Percentiles rank a stretch among this genome's conserved stretches.
Conservation (phyloP, 179 eudicot species). For the Beta lomatogona region DNA sequence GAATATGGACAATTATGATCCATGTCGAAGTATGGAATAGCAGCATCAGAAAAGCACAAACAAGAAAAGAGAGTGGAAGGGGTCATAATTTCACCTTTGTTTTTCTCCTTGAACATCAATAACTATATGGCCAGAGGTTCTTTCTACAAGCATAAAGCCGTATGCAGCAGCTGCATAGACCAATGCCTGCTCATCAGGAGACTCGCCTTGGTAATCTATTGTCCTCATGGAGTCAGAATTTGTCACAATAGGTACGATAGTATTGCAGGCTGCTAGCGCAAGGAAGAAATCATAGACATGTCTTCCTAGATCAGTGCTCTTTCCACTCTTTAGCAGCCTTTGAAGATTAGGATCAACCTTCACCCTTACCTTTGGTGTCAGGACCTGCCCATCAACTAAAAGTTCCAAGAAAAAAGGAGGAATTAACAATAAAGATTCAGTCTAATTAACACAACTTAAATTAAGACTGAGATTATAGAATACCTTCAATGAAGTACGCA, state of each 20-base stretch:
- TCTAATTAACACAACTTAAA: background rate
- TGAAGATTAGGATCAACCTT: conserved; percentile 75
- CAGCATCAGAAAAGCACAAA: conserved; percentile 19
- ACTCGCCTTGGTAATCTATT: conserved; percentile 98
- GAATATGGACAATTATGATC: background rate
- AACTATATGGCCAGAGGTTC: conserved; percentile 94
- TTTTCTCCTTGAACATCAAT: conserved; percentile 87
- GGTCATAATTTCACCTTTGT: conserved; percentile 57
- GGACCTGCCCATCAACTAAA: conserved; percentile 65
- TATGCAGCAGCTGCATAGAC: conserved; percentile 98
- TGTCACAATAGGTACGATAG: conserved; percentile 83
- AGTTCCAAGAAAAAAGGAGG: conserved; percentile 27
- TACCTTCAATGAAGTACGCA: conserved; percentile 63
- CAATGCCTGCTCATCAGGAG: conserved; percentile 99
- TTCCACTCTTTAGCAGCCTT: conserved; percentile 43
- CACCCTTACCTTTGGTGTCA: conserved; percentile 89
- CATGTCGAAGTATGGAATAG: background rate
- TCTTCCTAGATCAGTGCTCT: conserved; percentile 50
- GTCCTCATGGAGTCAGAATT: conserved; percentile 61
- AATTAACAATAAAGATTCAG: background rate
- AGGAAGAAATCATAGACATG: conserved; percentile 71
- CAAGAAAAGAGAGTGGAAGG: background rate
- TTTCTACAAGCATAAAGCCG: conserved; percentile 86
- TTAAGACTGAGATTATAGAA: background rate
- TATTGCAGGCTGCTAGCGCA: conserved; percentile 96